A percentile compares a stretch with the other conserved stretches of the same genome.
Evolutionary conservation across 2,329 filamentous ascomycete species (phyloP).

Genomic region (Penicillium janthinellum): DNA sequence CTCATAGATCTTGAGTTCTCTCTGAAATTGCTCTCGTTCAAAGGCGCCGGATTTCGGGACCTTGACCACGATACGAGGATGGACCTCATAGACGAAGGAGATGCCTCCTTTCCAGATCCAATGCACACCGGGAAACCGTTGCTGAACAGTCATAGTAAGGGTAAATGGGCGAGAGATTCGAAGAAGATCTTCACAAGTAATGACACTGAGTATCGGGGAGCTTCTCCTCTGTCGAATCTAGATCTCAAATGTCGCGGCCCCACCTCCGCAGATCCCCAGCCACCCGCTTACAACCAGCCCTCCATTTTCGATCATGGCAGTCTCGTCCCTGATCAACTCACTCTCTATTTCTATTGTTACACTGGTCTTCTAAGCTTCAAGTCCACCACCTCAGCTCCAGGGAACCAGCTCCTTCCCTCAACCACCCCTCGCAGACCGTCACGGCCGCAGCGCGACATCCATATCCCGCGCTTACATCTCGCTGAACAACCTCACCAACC

Average conservation of each 20-base stretch:
- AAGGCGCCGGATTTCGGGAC: constrained; percentile 27
- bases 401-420: not conserved
- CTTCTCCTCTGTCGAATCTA: not conserved
- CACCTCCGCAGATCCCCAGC: constrained; percentile 5
- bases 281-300: not conserved
- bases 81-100: constrained; percentile 32
- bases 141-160: constrained; percentile 3
- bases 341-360: not conserved
- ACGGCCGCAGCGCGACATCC: not conserved
- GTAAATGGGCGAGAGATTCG: not conserved
- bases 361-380: not conserved
- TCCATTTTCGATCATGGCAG: not conserved
- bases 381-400: not conserved
- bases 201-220: not conserved
- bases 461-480: not conserved
- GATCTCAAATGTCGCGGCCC: not conserved
- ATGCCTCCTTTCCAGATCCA: constrained; percentile 31
- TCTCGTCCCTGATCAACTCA: not conserved
- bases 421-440: not conserved
- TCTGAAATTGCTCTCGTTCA: constrained; percentile 30
- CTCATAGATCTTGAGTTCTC: constrained; percentile 30
- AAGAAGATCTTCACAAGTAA: not conserved
- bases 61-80: constrained; percentile 34
- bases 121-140: constrained; percentile 16
- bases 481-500: not conserved